Base-by-base conservation (phyloP, 495 filamentous ascomycete genomes). In the Choiromyces venosus region DNA sequence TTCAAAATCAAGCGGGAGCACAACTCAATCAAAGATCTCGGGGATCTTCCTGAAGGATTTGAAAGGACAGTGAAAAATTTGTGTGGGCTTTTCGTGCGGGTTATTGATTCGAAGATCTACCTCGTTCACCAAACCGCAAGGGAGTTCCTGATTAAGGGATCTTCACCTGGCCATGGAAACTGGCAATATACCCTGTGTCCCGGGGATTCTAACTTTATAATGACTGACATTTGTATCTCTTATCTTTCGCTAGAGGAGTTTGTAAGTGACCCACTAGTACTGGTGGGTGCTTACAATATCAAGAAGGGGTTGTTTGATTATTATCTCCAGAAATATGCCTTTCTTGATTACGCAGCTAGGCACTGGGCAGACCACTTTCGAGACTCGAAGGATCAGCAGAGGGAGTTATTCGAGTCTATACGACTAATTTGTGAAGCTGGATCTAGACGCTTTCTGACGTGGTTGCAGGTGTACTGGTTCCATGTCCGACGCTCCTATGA, bases 1-100 rank as follows among this genome's bases (percentile, higher is more conserved):
- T 65, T 85, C 7, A 76, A 72, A 36, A 81, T 85, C n/a, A 76
- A 78, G 46, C 36, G 75, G 44, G 44, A 74, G 21, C 33, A 79
- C 19, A 72, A 69, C 69, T 77, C 78, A 21, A 66, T 67, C 44
- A 68, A 75, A 67, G 78, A 84, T 21, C 76, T 84, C 33, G 39
- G 78, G 25, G 14, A 42, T 42, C 16, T 42, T 5, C 5, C 40
- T 42, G 14, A 12, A 1, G 39, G 40, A 18, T 42, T 42, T 8
- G 40, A 42, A n/a, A n/a, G n/a, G 14, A 42, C 16, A 35, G 73
- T 86, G 4, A 82, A 82, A 44, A 72, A 74, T 33, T 37, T 84
- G 19, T 85, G 83, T 66, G 82, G 84, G 1, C 79, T 83, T 16
- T 84, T 86, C 65, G 74, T 86, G 8, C 79, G 79, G 36, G 75